Evolutionary conservation across 2,329 filamentous ascomycete genomes (phyloP), one percentile per base, ranked within the genome.

Genomic region (Diaporthe sp.): DNA sequence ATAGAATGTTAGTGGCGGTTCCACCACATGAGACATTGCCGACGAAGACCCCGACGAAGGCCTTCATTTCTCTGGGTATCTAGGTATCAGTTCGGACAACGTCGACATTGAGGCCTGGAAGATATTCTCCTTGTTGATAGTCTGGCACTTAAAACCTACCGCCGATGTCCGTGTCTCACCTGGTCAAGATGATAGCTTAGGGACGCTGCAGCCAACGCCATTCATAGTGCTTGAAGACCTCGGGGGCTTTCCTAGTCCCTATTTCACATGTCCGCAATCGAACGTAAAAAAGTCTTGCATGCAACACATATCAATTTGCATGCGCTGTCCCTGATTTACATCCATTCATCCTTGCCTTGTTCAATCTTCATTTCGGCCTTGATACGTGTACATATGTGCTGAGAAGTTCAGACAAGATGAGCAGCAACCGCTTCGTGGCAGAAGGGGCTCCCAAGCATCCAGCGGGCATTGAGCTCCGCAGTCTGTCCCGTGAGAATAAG

Each of bases 401-500:
- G 1, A n/a, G 10, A 13, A 25, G 22, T 4, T 22, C 35, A 19
- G 1, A 15, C 6, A 33, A 74, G 40, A 74, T 60, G 19, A 64
- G 40, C 42, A 77, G 55, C 68, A 70, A 72, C 40, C 22, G 25
- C 55, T n/a, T 74, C 68, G 55, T 47, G 72, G 42, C 71, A 67
- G 19, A 40, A 55, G 61, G 8, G 2, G 10, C 45, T 25, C 25
- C 7, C 35, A 64, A 67, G 58, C 58, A 50, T 42, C 35, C 45
- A 19, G 72, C 77, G 30, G 75, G 71, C 28, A 69, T 78, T 50
- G 79, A 79, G 72, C 50, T 77, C 45, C 75, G 67, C 15, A 78
- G 73, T 57, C 57, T 75, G 45, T 72, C 77, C 61, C 52, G 72
- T 42, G 68, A 76, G 50, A 78, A 80, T 50, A 80, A 80, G 57